These are phyloP conservation scores for Leucocoprinus leucothites DNA, from an alignment of 768 basidiomycete genomes.

Conservation along the genomic window DNA sequence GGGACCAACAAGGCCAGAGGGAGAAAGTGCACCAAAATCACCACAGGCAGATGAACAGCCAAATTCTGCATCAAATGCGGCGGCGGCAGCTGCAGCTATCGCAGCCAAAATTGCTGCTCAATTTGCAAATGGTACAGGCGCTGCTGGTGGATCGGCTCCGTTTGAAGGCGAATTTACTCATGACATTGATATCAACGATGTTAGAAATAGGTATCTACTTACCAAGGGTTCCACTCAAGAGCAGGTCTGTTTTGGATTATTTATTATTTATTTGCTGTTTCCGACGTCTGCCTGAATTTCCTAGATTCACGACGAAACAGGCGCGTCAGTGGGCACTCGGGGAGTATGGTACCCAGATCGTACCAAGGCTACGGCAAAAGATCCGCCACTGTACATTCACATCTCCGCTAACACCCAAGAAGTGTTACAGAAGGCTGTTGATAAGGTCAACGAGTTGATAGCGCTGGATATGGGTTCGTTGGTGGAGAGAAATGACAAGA, in stretches of 20 bases:
- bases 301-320: conserved; percentile 90
- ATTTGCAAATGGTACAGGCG: conserved; percentile 49
- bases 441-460: conserved; percentile 72
- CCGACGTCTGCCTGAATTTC: not conserved
- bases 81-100: conserved; percentile 73
- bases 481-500: conserved; percentile 71
- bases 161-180: conserved; percentile 81
- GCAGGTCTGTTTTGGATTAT: conserved; percentile 68
- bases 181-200: conserved; percentile 96
- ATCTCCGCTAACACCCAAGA: conserved; percentile 76
- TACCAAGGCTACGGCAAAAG: conserved; percentile 84
- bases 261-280: not conserved
- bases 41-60: conserved; percentile 43
- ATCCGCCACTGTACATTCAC: conserved; percentile 92
- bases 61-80: conserved; percentile 66
- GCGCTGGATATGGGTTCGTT: conserved; percentile 74
- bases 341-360: conserved; percentile 97
- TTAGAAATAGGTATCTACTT: conserved; percentile 90
- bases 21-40: conserved; percentile 38
- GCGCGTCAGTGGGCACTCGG: conserved; percentile 89
- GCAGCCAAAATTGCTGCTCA: conserved; percentile 95
- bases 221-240: conserved; percentile 92
- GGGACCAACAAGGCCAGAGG: conserved; percentile 64
- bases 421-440: conserved; percentile 61
- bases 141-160: conserved; percentile 28